A percentile compares a stretch with the other conserved stretches of the same genome.
These are phyloP conservation scores for Vaccinium vitisidaea DNA, from an alignment of 148 eudicot species.

Conservation along the genomic window DNA sequence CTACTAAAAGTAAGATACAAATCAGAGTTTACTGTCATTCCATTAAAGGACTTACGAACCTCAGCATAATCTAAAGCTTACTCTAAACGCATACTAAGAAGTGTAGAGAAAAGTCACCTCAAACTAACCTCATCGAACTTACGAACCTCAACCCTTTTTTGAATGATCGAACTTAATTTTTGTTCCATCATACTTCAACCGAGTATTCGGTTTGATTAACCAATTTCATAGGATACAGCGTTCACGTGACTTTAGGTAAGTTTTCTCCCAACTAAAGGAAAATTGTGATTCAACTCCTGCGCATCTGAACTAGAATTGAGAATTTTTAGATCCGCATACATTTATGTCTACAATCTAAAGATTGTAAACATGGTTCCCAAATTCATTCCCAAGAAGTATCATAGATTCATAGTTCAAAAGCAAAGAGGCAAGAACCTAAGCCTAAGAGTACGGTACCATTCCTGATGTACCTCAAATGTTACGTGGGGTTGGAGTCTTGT, in stretches of 20 bases:
- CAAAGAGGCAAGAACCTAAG: slow-evolving; percentile 1
- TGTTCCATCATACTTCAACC: background rate
- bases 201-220: background rate
- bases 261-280: background rate
- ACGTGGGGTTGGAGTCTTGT: background rate
- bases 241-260: background rate
- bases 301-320: background rate
- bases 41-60: background rate
- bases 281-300: too few species aligned
- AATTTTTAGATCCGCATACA: too few species aligned
- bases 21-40: background rate
- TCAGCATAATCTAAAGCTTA: background rate
- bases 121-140: background rate
- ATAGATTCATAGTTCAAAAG: background rate
- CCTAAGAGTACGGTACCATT: background rate
- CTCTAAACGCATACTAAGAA: background rate
- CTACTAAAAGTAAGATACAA: background rate
- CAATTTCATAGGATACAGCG: background rate
- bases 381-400: background rate
- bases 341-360: too few species aligned
- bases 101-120: background rate
- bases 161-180: too few species aligned
- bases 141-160: background rate
- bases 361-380: background rate
- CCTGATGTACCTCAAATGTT: background rate